phyloP scores from a whole-genome alignment of 2,329 filamentous ascomycete species.

The Dendryphion nanum region DNA sequence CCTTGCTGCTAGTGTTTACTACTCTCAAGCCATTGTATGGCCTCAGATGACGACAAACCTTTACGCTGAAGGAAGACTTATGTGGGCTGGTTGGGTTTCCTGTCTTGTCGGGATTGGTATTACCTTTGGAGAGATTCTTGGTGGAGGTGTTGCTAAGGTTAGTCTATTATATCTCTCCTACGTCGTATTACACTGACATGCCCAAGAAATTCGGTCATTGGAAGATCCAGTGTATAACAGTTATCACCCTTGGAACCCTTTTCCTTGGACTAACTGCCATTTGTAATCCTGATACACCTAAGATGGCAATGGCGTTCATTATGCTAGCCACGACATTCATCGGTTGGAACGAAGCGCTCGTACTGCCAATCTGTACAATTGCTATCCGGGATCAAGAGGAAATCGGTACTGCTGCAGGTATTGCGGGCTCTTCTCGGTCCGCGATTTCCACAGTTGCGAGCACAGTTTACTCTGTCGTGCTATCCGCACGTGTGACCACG shows the following conservation, averaged over 20 bases:
- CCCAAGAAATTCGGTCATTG: slow-evolving; percentile 8
- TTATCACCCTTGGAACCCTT: slow-evolving; percentile 10
- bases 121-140: slow-evolving; percentile 25
- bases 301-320: slow-evolving; percentile 10
- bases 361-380: slow-evolving; percentile 13
- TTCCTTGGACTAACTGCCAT: slow-evolving; percentile 8
- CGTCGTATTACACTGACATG: not conserved
- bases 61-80: slow-evolving; percentile 8
- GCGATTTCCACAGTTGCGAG: slow-evolving; percentile 15
- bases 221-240: slow-evolving; percentile 10
- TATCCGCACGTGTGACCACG: slow-evolving; percentile 38
- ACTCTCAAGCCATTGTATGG: slow-evolving; percentile 36
- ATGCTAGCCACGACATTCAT: slow-evolving; percentile 15
- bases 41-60: slow-evolving; percentile 17
- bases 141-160: slow-evolving; percentile 19
- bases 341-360: slow-evolving; percentile 12
- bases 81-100: slow-evolving; percentile 8
- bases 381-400: slow-evolving; percentile 14
- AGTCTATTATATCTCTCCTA: slow-evolving; percentile 14
- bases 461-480: slow-evolving; percentile 40
- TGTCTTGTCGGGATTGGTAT: slow-evolving; percentile 19
- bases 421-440: slow-evolving; percentile 12
- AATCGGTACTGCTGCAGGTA: slow-evolving; percentile 15
- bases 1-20: slow-evolving; percentile 35
- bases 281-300: slow-evolving; percentile 10